Conservation (phyloP, 352 stramenopile species). For the Phytophthora litchii region DNA sequence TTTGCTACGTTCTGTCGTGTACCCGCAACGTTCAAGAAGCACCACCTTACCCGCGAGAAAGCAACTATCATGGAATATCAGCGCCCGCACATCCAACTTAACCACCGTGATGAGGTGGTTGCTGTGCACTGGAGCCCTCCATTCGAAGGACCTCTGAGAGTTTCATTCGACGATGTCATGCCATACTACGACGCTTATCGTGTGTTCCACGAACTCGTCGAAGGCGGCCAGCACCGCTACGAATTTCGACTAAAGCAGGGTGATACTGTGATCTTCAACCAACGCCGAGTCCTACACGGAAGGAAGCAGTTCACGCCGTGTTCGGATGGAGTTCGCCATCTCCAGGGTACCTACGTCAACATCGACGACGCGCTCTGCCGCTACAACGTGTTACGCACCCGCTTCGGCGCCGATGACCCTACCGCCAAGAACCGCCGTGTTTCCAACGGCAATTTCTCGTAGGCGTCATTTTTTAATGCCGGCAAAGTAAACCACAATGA, state of each 20-base stretch:
- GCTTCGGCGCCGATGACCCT: slow-evolving; percentile 48
- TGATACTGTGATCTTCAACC: slow-evolving; percentile 88
- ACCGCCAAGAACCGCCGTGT: slow-evolving; percentile 69
- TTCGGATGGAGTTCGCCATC: slow-evolving; percentile 77
- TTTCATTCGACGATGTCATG: slow-evolving; percentile 73
- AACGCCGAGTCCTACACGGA: slow-evolving; percentile 80
- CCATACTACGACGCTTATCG: slow-evolving; percentile 88
- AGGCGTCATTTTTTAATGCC: slow-evolving; percentile 8
- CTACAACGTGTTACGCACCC: slow-evolving; percentile 76
- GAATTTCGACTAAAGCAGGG: slow-evolving; percentile 82
- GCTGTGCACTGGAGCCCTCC: slow-evolving; percentile 94
- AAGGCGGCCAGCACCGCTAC: slow-evolving; percentile 69
- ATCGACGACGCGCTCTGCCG: slow-evolving; percentile 88
- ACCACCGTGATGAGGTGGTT: slow-evolving; percentile 84
- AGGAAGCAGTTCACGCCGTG: slow-evolving; percentile 74
- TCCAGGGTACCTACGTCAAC: slow-evolving; percentile 89
- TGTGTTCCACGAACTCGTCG: slow-evolving; percentile 80
- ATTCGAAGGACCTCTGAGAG: slow-evolving; percentile 93
- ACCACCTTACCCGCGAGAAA: slow-evolving; percentile 87
- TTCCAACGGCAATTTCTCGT: slow-evolving; percentile 77
- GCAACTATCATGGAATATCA: slow-evolving; percentile 94
- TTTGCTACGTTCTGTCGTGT: slow-evolving; percentile 82
- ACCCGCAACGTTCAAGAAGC: slow-evolving; percentile 95
- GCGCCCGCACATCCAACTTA: slow-evolving; percentile 92
- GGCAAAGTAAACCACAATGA: neutral